These are phyloP conservation scores for Eragrostis nindensis DNA, from an alignment of 176 grass and related monocot species.

Conservation along the genomic window DNA sequence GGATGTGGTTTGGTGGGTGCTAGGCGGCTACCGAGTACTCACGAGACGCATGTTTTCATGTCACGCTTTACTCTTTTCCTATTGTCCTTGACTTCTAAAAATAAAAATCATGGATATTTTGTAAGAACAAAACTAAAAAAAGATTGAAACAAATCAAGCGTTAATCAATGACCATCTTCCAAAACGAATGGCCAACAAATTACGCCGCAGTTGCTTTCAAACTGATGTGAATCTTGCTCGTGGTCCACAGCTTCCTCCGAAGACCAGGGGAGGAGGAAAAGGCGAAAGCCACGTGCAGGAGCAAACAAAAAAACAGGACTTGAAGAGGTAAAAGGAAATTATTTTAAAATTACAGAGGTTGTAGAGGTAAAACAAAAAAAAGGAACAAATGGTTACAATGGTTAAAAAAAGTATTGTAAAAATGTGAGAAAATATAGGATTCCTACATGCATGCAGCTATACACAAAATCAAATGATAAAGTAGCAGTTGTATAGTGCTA, in stretches of 20 bases:
- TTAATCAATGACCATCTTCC: background rate
- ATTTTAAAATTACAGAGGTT: background rate
- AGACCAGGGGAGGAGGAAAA: conserved; percentile 15
- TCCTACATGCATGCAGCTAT: background rate
- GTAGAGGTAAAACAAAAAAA: no score
- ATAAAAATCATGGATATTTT: no score
- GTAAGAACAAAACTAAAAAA: no score
- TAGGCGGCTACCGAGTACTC: background rate
- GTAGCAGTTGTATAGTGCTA: no score
- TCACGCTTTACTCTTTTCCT: background rate
- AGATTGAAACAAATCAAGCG: no score
- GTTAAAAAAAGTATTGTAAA: background rate
- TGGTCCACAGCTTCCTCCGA: conserved; percentile 33
- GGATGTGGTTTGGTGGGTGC: background rate
- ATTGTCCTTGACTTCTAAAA: background rate
- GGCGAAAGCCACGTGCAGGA: conserved; percentile 14
- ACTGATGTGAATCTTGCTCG: conserved; percentile 1
- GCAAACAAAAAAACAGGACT: background rate
- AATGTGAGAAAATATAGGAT: no score
- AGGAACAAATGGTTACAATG: background rate
- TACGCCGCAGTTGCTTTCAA: conserved; percentile 33
- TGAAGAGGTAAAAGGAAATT: background rate
- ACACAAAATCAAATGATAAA: background rate
- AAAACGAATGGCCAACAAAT: background rate
- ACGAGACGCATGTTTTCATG: background rate